A percentile compares a stretch with the other conserved stretches of the same genome.
These are phyloP conservation scores for Fusarium sp. DNA, from an alignment of 2,329 filamentous ascomycete species.

Conservation along the genomic window DNA sequence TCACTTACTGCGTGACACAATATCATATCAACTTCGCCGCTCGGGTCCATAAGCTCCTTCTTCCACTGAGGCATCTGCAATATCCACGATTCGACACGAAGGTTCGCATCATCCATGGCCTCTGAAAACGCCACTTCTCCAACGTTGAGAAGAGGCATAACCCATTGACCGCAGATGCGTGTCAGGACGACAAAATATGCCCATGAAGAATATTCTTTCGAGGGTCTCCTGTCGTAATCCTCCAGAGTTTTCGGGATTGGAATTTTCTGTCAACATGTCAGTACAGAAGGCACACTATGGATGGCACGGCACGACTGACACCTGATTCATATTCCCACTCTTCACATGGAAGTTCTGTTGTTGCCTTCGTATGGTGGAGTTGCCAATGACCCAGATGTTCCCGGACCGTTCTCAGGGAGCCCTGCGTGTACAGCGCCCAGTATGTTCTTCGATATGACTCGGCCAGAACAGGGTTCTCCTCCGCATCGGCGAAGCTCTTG, in stretches of 20 bases:
- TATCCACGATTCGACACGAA: constrained; percentile 35
- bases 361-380: constrained; percentile 11
- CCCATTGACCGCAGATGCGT: constrained; percentile 33
- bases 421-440: constrained; percentile 42
- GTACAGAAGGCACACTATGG: neutral
- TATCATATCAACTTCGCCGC: constrained; percentile 39
- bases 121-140: neutral
- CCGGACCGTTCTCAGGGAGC: constrained; percentile 32
- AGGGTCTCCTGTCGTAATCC: constrained; percentile 21
- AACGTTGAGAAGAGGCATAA: constrained; percentile 29
- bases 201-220: constrained; percentile 37
- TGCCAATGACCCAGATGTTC: constrained; percentile 18
- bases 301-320: constrained; percentile 15
- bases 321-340: constrained; percentile 40
- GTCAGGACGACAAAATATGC: constrained; percentile 37
- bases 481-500: constrained; percentile 32
- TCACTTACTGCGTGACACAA: constrained; percentile 42
- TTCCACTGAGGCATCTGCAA: constrained; percentile 26
- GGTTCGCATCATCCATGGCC: constrained; percentile 29
- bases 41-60: constrained; percentile 23
- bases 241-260: constrained; percentile 25
- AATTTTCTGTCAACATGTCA: constrained; percentile 28
- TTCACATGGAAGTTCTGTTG: constrained; percentile 42
- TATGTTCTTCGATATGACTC: constrained; percentile 44
- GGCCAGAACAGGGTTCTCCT: constrained; percentile 26